Evolutionary conservation across 768 basidiomycete genomes (phyloP), one percentile per base, ranked within the genome.

Genomic region (Calocybe cyanea): DNA sequence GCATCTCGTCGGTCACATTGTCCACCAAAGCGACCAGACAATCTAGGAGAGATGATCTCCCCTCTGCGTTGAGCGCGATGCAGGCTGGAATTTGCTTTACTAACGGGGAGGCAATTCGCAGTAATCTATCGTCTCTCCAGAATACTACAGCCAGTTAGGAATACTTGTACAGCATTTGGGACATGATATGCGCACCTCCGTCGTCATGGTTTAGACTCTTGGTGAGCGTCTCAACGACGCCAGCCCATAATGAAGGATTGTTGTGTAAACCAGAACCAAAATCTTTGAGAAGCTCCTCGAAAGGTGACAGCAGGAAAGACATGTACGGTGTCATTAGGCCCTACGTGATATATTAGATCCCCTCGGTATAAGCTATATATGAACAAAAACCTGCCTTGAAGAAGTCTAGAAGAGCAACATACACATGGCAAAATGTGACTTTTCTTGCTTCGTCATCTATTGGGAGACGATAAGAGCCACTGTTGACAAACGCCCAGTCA

Each of bases 241-340:
- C 69, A 1, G 63, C 61, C 91, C 92, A 94, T 1, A 93, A 69
- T 1, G 64, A 54, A 1, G 61, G 56, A 60, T 77, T 62, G 18
- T 64, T 56, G 33, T 62, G 21, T 2, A 56, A 43, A 3, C 60
- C 65, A 10, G 64, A 48, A 10, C 65, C 55, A 53, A 75, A 87
- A 3, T 68, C 60, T 34, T 77, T 70, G 30, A 97, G 70, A 1
- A 79, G 64, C 36, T 85, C 80, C 37, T 78, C 63, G 36, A 89
- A 78, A 8, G 88, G 78, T 48, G 75, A 73, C 32, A 92, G 61
- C 36, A 92, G 63, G 64, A 84, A 83, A 7, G 84, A 76, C 75
- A 92, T 87, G 65, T 97, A 98, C 0, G 94, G 91, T 13, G 85
- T 88, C 80, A 98, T 92, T 57, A 97, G 71, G 18, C 71, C 80